These are phyloP conservation scores for Mycena haematopus DNA, from an alignment of 768 basidiomycete species.

Conservation along the genomic window DNA sequence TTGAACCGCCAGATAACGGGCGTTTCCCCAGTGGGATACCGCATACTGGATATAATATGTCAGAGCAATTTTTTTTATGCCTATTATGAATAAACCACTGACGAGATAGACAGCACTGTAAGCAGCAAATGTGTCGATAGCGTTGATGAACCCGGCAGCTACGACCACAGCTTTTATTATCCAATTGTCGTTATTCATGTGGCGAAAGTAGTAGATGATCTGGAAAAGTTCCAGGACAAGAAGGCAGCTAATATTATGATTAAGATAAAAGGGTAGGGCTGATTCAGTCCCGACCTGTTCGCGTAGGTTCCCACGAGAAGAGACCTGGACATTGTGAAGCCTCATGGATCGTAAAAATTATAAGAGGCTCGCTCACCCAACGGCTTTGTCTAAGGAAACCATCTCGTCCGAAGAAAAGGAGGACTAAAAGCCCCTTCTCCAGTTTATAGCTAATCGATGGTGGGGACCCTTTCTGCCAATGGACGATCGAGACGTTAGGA, in stretches of 20 bases:
- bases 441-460: neutral
- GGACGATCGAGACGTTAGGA: neutral
- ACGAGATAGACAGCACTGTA: slow-evolving; percentile 14
- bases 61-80: neutral
- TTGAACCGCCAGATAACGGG: neutral
- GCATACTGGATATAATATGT: slow-evolving; percentile 5
- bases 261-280: neutral
- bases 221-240: slow-evolving; percentile 3
- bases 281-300: slow-evolving; percentile 1
- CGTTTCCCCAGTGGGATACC: slow-evolving; percentile 12
- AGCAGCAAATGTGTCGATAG: slow-evolving; percentile 4
- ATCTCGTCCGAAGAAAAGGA: neutral
- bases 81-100: neutral
- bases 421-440: neutral
- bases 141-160: neutral
- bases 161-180: slow-evolving; percentile 9
- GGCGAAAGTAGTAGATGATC: slow-evolving; percentile 1
- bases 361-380: slow-evolving; percentile 2
- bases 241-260: neutral
- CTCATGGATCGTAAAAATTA: too few relatives aligned
- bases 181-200: slow-evolving; percentile 8
- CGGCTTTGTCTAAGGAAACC: slow-evolving; percentile 19
- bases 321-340: neutral
- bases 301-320: slow-evolving; percentile 12
- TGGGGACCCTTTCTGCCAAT: neutral